Base-by-base conservation (phyloP, 2,329 filamentous ascomycete genomes). In the Diaporthe citri region DNA sequence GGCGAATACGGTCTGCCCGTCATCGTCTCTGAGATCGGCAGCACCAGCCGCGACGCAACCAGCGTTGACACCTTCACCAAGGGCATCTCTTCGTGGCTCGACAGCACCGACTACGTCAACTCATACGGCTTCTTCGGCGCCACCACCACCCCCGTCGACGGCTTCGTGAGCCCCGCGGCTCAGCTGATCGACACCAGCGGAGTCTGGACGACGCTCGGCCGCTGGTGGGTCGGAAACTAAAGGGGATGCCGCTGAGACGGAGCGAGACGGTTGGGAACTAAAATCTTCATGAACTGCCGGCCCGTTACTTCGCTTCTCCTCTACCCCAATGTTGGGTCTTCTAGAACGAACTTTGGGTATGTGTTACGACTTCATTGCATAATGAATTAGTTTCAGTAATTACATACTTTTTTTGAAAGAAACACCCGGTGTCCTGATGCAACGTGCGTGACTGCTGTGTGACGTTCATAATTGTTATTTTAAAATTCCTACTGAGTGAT, bases 91-190 rank as follows among this genome's bases (percentile, higher is more conserved):
- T 84, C 83, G 60, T 87, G 85, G 85, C 82, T 86, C 81, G 86
- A 87, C 77, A 75, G 78, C 39, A 81, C 81, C 76, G 81, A 82
- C 72, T 87, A 82, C 81, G 77, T 88, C 34, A 81, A 81, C 74
- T 85, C 87, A 78, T 87, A 87, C 77, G 83, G 81, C 17, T 83
- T 86, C 70, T 87, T 86, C 76, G 85, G 85, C 39, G 86, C 85
- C 76, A 86, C 86, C 81, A 80, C 80, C 71, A 79, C 84, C 34
- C 79, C 82, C 69, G 84, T 85, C 15, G 85, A 87, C 76, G 79
- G 78, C 72, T 88, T 85, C 79, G 86, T 87, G 28, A 87, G 86
- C 76, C 85, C 85, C 0, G 83, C 81, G 51, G 86, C 86, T 36
- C 85, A 86, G 79, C 81, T 88, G 76, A 85, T 88, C 85, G 84